Percentiles rank a stretch among this genome's conserved stretches.
Evolutionary conservation across 768 basidiomycete genomes (phyloP).

Genomic region (Boletus barrowsii): DNA sequence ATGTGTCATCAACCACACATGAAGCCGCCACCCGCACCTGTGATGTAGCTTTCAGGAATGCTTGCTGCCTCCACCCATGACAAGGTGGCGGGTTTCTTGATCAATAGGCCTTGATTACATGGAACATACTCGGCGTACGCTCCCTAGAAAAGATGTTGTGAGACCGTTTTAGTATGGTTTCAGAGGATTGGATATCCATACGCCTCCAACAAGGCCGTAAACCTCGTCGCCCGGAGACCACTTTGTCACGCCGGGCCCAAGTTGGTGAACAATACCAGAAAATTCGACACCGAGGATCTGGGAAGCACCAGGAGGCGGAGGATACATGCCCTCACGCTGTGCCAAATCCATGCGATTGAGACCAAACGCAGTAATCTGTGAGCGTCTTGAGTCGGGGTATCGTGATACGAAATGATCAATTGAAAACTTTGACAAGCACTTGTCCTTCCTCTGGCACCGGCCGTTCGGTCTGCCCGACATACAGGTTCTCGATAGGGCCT

Average conservation of each 20-base stretch:
- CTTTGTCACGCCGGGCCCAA: constrained; percentile 48
- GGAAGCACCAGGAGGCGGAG: constrained; percentile 72
- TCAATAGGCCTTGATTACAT: constrained; percentile 60
- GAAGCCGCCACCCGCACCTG: constrained; percentile 49
- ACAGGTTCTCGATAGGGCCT: constrained; percentile 74
- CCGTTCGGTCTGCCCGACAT: constrained; percentile 66
- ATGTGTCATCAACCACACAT: not conserved
- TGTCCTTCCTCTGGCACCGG: constrained; percentile 55
- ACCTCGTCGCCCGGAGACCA: constrained; percentile 72
- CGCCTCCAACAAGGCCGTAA: constrained; percentile 76
- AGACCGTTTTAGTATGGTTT: not conserved
- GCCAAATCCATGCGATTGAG: constrained; percentile 83
- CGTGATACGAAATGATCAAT: not conserved
- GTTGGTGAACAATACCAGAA: constrained; percentile 57
- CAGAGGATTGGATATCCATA: constrained; percentile 36
- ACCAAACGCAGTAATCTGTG: constrained; percentile 78
- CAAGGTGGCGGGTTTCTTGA: constrained; percentile 71
- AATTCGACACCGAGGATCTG: constrained; percentile 87
- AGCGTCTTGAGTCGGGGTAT: not conserved
- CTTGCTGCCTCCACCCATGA: constrained; percentile 84
- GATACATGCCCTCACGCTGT: constrained; percentile 73
- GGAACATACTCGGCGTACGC: constrained; percentile 88
- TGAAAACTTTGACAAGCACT: constrained; percentile 73
- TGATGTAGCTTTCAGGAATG: constrained; percentile 86
- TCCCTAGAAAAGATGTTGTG: constrained; percentile 47